Evolutionary conservation across 108 stramenopile species (phyloP), one percentile per base, ranked within the genome.

Genomic region (Cyclostephanos tholiformis): DNA sequence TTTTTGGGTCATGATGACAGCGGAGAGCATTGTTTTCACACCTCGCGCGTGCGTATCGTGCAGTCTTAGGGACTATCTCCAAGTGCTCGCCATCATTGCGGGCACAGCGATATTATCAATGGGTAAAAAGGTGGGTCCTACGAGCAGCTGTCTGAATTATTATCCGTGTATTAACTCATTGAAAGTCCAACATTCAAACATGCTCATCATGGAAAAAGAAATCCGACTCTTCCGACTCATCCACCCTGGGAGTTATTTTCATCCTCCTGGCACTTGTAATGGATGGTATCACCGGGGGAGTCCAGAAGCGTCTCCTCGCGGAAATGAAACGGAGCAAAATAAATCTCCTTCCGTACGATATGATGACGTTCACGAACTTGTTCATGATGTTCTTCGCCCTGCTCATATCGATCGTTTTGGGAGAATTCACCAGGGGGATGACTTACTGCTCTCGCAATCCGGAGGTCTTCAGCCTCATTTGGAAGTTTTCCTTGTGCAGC

Each of bases 331-430:
- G 74, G 2, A 57, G 69, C 11, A 83, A 82, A 10, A 27, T 79
- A 48, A 81, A 82, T 58, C 86, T 86, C 19, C 86, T 85, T 23
- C 82, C 91, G 17, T 91, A 94, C 75, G 93, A 94, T 64, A 82
- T 96, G 67, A 94, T 97, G 96, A 87, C 89, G 44, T 90, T 67
- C 67, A 95, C 91, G 43, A 97, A 97, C 76, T n/a, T 88, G 20
- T 91, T 79, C 71, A 94, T 93, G 70, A 69, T 85, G 71, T 10
- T 76, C 0, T 77, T 92, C 58, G 88, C 92, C 1, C 48, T 85
- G 1, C 61, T 75, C 8, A 72, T 89, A 25, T 84, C 89, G 0
- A 13, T 82, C 9, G 13, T 80, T 2, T 56, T 79, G 0, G 93
- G 89, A 0, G 91, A 96, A 64, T 82, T 85, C 14, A 23, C 17